Evolutionary conservation across 768 basidiomycete species (phyloP).

Genomic region (Boletus sp.): DNA sequence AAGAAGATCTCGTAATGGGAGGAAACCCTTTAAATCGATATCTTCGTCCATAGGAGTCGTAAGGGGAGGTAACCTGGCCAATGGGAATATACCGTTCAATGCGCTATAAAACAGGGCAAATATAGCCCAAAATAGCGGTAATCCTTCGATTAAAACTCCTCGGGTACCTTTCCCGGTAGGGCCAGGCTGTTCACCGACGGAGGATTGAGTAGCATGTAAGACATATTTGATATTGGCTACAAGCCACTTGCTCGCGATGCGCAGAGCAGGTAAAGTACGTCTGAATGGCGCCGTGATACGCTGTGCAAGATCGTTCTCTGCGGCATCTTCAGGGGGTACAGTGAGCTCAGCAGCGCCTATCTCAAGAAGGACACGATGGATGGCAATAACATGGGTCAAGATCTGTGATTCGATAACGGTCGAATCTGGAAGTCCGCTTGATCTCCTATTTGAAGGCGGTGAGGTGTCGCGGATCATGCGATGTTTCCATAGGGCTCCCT

Average conservation of each 20-base stretch:
- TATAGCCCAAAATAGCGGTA: slow-evolving; percentile 65
- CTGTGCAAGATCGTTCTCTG: slow-evolving; percentile 66
- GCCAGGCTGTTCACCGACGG: slow-evolving; percentile 17
- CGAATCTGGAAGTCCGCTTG: slow-evolving; percentile 24
- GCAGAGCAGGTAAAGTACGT: slow-evolving; percentile 80
- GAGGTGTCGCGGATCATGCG: slow-evolving; percentile 63
- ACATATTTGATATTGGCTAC: slow-evolving; percentile 71
- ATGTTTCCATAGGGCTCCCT: slow-evolving; percentile 84
- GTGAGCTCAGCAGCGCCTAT: slow-evolving; percentile 63
- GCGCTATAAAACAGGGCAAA: slow-evolving; percentile 66
- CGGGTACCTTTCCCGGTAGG: slow-evolving; percentile 17
- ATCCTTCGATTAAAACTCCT: slow-evolving; percentile 30
- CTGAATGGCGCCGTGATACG: slow-evolving; percentile 85
- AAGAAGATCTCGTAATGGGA: slow-evolving; percentile 71
- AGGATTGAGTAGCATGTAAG: slow-evolving; percentile 40
- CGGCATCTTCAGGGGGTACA: slow-evolving; percentile 50
- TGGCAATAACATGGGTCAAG: slow-evolving; percentile 61
- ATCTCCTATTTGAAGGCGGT: slow-evolving; percentile 27
- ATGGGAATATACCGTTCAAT: slow-evolving; percentile 68
- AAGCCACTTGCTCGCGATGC: slow-evolving; percentile 90
- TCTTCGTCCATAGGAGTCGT: slow-evolving; percentile 82
- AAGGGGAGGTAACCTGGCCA: slow-evolving; percentile 54
- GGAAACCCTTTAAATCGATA: slow-evolving; percentile 81
- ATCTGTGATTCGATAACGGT: slow-evolving; percentile 61
- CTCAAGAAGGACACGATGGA: slow-evolving; percentile 62